Evolutionary conservation across 169 alveolate species (phyloP).

Genomic region (Plasmodium blacklocki): DNA sequence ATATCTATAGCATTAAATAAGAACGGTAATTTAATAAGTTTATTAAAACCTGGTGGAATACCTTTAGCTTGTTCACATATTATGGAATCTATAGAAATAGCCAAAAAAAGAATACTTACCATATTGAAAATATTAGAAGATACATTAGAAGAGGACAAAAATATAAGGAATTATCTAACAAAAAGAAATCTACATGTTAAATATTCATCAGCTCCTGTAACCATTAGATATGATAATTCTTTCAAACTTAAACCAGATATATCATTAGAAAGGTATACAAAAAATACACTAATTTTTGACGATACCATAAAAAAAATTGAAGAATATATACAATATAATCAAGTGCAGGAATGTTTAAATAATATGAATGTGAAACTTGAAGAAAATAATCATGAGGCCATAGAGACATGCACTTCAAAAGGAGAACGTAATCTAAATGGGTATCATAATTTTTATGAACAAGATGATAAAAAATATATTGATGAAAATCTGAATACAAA

Average conservation of each 20-base stretch:
- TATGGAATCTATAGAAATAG: slow-evolving; percentile 45
- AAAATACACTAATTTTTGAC: slow-evolving; percentile 34
- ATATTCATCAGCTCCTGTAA: slow-evolving; percentile 52
- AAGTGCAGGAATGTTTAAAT: slow-evolving; percentile 17
- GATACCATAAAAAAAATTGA: slow-evolving; percentile 44
- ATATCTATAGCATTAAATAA: slow-evolving; percentile 56
- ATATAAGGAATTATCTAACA: slow-evolving; percentile 42
- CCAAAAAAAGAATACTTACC: slow-evolving; percentile 48
- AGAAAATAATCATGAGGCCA: not conserved
- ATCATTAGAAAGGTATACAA: slow-evolving; percentile 13
- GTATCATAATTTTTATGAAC: slow-evolving; percentile 23
- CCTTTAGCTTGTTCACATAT: slow-evolving; percentile 50
- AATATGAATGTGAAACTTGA: not conserved
- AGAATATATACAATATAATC: slow-evolving; percentile 28
- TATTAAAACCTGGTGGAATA: slow-evolving; percentile 56
- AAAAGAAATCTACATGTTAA: slow-evolving; percentile 53
- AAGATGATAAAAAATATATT: slow-evolving; percentile 13
- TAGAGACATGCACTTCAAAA: too few species aligned
- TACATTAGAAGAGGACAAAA: slow-evolving; percentile 61
- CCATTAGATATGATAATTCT: slow-evolving; percentile 29
- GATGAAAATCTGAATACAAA: slow-evolving; percentile 13
- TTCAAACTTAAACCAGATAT: slow-evolving; percentile 23
- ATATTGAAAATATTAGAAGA: slow-evolving; percentile 64
- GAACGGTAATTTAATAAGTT: slow-evolving; percentile 39
- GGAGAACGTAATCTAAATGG: not conserved